A percentile compares a stretch with the other conserved stretches of the same genome.
Conservation (phyloP, 1,284 basidiomycete species). For the Apiotrichum montevideense region DNA sequence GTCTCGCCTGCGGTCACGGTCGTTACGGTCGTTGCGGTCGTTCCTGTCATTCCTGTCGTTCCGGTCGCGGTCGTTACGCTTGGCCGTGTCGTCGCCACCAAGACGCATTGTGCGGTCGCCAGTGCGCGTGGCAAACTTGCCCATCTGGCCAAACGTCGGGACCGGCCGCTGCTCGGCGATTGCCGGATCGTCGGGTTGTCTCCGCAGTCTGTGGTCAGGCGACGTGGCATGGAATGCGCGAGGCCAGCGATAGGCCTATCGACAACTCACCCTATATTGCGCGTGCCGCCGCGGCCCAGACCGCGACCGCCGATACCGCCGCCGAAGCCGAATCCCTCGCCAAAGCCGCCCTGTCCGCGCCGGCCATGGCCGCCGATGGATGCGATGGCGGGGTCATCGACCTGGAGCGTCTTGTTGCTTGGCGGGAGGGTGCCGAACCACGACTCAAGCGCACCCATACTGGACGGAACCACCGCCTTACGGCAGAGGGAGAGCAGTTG, state of each 20-base stretch:
- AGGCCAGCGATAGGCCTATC: no score
- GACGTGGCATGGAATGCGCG: no score
- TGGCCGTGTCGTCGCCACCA: constrained; percentile 19
- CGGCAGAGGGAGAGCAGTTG: constrained; percentile 10
- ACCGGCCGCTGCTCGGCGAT: constrained; percentile 11
- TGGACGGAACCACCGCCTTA: constrained; percentile 1
- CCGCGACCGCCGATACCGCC: constrained; percentile 36
- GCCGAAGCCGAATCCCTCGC: constrained; percentile 43
- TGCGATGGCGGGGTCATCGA: constrained; percentile 41
- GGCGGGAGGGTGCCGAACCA: constrained; percentile 12
- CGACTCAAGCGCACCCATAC: constrained; percentile 10
- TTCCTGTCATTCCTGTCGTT: constrained; percentile 1
- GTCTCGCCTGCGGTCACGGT: constrained; percentile 8
- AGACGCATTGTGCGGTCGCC: constrained; percentile 21
- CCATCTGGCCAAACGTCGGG: constrained; percentile 27
- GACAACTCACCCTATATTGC: constrained; percentile 30
- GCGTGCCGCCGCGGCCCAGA: constrained; percentile 17
- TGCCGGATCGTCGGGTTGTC: constrained; percentile 20
- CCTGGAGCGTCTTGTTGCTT: neutral
- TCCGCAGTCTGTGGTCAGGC: constrained; percentile 13
- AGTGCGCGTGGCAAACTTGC: constrained; percentile 27
- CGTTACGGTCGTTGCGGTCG: neutral
- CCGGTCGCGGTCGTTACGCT: neutral
- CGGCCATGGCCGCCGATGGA: constrained; percentile 26
- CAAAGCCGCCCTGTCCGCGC: constrained; percentile 28